Evolutionary conservation across 352 stramenopile genomes (phyloP), one percentile per base, ranked within the genome.

Genomic region (Phytophthora fragariaefolia): DNA sequence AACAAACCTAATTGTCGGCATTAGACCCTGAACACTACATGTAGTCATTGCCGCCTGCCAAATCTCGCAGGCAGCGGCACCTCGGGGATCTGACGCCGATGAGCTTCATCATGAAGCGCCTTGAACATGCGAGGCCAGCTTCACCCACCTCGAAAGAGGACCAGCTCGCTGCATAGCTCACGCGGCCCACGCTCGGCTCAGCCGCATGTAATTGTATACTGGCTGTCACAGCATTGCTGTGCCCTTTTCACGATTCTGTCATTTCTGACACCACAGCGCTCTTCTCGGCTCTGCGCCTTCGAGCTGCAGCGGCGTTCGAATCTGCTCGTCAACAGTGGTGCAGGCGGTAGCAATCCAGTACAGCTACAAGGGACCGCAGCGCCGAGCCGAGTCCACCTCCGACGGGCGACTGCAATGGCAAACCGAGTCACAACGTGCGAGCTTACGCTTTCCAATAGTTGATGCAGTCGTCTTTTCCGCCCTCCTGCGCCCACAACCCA

Each of bases 131-230:
- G n/a, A n/a, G n/a, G n/a, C n/a, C n/a, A n/a, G n/a, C n/a, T n/a
- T n/a, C n/a, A n/a, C n/a, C 23, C n/a, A 15, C 17, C 24, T 32
- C 38, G 27, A 60, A 28, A 60, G 38, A 30, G n/a, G 6, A 57
- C 17, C 8, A 26, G 34, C n/a, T 42, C 10, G 34, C 7, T 34
- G 46, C 57, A 58, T 38, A 58, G 32, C 56, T 64, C 57, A 64
- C 46, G 57, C 46, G n/a, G 10, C 24, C 22, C 9, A n/a, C n/a
- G n/a, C n/a, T n/a, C n/a, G n/a, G n/a, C n/a, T n/a, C n/a, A n/a
- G n/a, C n/a, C n/a, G n/a, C n/a, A n/a, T n/a, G n/a, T n/a, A n/a
- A n/a, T n/a, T n/a, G n/a, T n/a, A n/a, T n/a, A n/a, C n/a, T n/a
- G n/a, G n/a, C n/a, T n/a, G n/a, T n/a, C n/a, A n/a, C n/a, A n/a